Evolutionary conservation across 2,329 filamentous ascomycete species (phyloP), one percentile per base, ranked within the genome.

Genomic region (Cladosporium austrohemisphaericum): DNA sequence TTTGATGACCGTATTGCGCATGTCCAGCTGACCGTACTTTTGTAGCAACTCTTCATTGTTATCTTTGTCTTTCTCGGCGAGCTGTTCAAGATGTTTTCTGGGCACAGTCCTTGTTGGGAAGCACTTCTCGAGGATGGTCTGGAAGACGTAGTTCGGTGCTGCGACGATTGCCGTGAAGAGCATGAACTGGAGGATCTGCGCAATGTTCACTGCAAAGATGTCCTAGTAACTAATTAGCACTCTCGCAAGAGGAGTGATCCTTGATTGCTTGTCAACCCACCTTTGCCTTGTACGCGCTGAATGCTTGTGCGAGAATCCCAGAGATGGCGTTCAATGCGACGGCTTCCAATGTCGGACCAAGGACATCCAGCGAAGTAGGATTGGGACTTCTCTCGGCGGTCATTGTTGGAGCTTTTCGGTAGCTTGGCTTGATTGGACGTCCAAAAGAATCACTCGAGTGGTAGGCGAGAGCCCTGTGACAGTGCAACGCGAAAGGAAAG

Each of bases 1-100:
- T 65, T 90, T 90, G 68, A 77, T 73, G 40, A 78, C 53, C 1
- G 85, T 85, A 68, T 89, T 87, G 62, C 68, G 68, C 53, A 82
- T 66, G 63, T 80, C 81, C 13, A 77, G 52, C 43, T 49, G 51
- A 3, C 51, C 48, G 22, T 55, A 51, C 13, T 22, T n/a, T 4
- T 37, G 25, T 1, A 41, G 10, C 6, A 52, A 20, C 10, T 50
- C 26, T 18, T 46, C 22, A 18, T 37, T 11, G 7, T 13, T 20
- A 10, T 10, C 28, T 16, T 36, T 36, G 31, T 37, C 31, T n/a
- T 46, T 36, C 10, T 14, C 4, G 7, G 16, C 29, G 14, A 25
- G 20, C n/a, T 36, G 31, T 31, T 46, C 31, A 7, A 36, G 14
- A n/a, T 16, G 3, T 1, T 31, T 1, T 16, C n/a, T 13, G 9